Conservation (phyloP, 352 stramenopile genomes). For the Globisporangium carolinianum region DNA sequence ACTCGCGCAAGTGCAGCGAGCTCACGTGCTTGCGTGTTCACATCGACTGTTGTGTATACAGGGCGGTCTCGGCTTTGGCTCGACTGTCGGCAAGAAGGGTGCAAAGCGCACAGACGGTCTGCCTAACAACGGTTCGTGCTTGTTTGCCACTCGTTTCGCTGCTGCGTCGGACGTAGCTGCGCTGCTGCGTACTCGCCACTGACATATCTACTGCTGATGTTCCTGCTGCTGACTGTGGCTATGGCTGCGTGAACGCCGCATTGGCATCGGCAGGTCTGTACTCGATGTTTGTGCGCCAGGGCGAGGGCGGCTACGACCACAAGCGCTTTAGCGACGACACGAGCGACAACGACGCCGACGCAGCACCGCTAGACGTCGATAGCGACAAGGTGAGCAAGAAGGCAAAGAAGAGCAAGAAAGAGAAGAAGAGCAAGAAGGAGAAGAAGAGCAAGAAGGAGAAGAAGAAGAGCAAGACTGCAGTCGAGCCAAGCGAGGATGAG, state of each 20-base stretch:
- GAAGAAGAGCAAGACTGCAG: slow-evolving; percentile 26
- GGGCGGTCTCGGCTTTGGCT: slow-evolving; percentile 68
- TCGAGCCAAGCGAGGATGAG: slow-evolving; percentile 14
- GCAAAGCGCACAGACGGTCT: slow-evolving; percentile 65
- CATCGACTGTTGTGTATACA: slow-evolving; percentile 11
- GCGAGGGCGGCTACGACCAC: slow-evolving; percentile 66
- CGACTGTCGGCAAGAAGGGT: slow-evolving; percentile 36
- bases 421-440: slow-evolving; percentile 19
- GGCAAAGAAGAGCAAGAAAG: slow-evolving; percentile 11
- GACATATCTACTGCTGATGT: background rate
- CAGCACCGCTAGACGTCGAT: slow-evolving; percentile 32
- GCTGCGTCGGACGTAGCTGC: background rate
- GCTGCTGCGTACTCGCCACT: background rate
- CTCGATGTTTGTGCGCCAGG: slow-evolving; percentile 80
- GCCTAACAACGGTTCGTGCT: slow-evolving; percentile 50
- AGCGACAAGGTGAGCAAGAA: slow-evolving; percentile 21
- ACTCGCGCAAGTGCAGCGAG: background rate
- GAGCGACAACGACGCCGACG: slow-evolving; percentile 15
- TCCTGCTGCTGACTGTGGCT: background rate
- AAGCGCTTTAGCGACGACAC: slow-evolving; percentile 73
- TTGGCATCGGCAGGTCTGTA: slow-evolving; percentile 37
- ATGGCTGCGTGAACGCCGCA: background rate
- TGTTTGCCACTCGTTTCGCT: too few species aligned
- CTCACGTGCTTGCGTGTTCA: background rate
- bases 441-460: slow-evolving; percentile 18